These are phyloP conservation scores for Arabidopsis lyrata DNA, from an alignment of 441 rosid genomes.

Conservation along the genomic window DNA sequence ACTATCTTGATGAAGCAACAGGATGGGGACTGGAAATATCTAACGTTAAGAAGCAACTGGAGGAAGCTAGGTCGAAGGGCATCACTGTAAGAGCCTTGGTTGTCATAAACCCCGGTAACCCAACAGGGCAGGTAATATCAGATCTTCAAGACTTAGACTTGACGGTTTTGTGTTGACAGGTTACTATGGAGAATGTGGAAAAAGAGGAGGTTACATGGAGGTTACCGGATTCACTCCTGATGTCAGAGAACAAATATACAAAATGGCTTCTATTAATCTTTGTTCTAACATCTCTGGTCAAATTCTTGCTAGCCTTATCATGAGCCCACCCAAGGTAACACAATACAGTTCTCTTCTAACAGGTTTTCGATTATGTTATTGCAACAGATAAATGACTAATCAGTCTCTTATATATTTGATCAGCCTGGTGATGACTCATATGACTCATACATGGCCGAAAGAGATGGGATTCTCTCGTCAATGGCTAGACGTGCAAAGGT, in stretches of 20 bases:
- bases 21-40: slow-evolving; percentile 93
- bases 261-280: slow-evolving; percentile 87
- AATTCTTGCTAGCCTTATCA: slow-evolving; percentile 91
- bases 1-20: slow-evolving; percentile 85
- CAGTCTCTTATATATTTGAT: slow-evolving; percentile 7
- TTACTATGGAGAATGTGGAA: slow-evolving; percentile 93
- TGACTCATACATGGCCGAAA: slow-evolving; percentile 74
- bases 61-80: slow-evolving; percentile 71
- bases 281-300: slow-evolving; percentile 94
- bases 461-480: slow-evolving; percentile 83
- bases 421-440: slow-evolving; percentile 94
- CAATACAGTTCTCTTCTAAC: neutral
- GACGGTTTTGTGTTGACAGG: slow-evolving; percentile 51
- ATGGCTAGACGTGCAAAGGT: slow-evolving; percentile 92
- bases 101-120: slow-evolving; percentile 93
- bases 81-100: slow-evolving; percentile 79
- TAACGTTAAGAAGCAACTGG: slow-evolving; percentile 78
- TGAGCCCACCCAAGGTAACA: slow-evolving; percentile 94
- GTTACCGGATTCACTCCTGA: slow-evolving; percentile 79
- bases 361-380: neutral
- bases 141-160: neutral
- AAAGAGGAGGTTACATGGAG: slow-evolving; percentile 98
- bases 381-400: slow-evolving; percentile 5
- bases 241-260: slow-evolving; percentile 89
- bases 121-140: slow-evolving; percentile 78